Evolutionary conservation across 2,329 filamentous ascomycete species (phyloP).

Genomic region (Xylaria sp.): DNA sequence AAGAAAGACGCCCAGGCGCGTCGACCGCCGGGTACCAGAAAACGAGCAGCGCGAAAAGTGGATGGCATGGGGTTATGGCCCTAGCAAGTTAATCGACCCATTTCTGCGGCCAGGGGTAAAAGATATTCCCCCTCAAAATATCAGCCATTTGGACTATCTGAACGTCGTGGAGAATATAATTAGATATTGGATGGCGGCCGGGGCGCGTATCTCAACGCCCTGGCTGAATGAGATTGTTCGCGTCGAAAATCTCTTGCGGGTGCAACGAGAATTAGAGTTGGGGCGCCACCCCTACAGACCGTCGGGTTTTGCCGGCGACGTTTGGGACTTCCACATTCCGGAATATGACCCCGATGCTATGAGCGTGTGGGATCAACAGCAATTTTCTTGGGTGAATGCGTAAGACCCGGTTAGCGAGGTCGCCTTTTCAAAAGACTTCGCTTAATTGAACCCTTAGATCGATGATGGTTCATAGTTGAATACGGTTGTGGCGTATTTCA

Average conservation of each 20-base stretch:
- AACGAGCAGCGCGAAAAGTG: neutral
- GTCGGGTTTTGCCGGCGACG: neutral
- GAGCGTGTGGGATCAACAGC: neutral
- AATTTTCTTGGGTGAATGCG: neutral
- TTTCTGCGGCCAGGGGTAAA: neutral
- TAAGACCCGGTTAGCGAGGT: neutral
- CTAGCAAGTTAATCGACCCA: neutral
- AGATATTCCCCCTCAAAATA: neutral
- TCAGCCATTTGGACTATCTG: constrained; percentile 22
- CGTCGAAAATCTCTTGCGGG: constrained; percentile 16
- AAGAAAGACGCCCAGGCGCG: no score
- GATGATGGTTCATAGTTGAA: neutral
- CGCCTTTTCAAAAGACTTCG: neutral
- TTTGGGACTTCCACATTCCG: constrained; percentile 27
- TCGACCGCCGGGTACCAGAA: neutral
- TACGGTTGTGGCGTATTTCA: no score
- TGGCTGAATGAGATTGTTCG: constrained; percentile 32
- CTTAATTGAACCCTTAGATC: neutral
- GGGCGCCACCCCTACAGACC: neutral
- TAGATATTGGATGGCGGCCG: neutral
- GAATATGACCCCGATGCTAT: neutral
- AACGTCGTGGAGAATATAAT: constrained; percentile 11
- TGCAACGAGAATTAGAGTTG: neutral
- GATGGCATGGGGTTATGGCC: neutral
- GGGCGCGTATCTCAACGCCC: neutral